Evolutionary conservation across 768 basidiomycete genomes (phyloP), one percentile per base, ranked within the genome.

Genomic region (Hydnum rufescens): DNA sequence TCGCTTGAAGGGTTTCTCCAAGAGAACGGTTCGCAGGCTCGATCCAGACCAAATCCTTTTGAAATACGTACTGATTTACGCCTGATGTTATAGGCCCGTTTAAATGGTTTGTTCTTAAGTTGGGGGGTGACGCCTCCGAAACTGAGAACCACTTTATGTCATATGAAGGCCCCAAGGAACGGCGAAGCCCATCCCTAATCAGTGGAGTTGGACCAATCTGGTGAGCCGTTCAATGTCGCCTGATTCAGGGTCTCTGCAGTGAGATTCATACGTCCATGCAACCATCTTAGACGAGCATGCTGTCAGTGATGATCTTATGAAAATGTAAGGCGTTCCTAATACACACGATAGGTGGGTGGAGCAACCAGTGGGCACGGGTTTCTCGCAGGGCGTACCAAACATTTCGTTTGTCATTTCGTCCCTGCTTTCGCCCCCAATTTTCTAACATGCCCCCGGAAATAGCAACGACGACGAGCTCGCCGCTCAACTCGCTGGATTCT

Each of bases 361-460:
- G 57, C 83, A 84, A 57, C 82, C 82, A 2, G 76, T 85, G 29
- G 82, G 82, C 3, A 84, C 82, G 3, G 82, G 82, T 0, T 85
- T 77, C 62, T 79, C 79, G 2, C 78, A 79, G 55, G 82, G 82
- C 18, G 67, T 55, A 13, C 80, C 82, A 0, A 74, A 77, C 53
- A 76, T 77, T 32, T 25, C 13, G 44, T 34, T 55, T 52, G 42
- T 68, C 68, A 53, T 32, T 61, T 53, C 28, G 25, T n/a, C 19
- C 30, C 32, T 25, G 22, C 3, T 19, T 25, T 43, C 3, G 13
- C n/a, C 49, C 16, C 49, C 42, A 16, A 32, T 51, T 28, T 19
- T 32, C 19, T n/a, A 25, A 46, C 43, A 28, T 3, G 31, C 47
- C 16, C 19, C 22, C 28, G 4, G 23, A n/a, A 18, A 68, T 62